A percentile compares a stretch with the other conserved stretches of the same genome.
phyloP scores from a whole-genome alignment of 202 grass and related monocot genomes.

The Elaeis oleifera region DNA sequence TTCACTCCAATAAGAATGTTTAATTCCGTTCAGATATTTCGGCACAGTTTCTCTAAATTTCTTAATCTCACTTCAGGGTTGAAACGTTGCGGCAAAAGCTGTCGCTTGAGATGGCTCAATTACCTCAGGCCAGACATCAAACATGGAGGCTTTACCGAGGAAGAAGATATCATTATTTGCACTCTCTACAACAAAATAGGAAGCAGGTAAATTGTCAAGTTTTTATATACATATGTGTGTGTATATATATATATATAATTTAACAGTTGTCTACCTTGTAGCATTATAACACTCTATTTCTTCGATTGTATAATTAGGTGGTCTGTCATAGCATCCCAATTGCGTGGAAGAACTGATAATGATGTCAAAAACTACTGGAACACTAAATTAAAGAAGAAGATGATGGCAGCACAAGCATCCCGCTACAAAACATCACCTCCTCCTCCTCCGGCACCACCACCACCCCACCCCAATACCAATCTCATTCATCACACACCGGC shows the following conservation, averaged over 20 bases:
- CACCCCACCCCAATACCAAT: background rate
- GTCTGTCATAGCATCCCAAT: conserved; percentile 74
- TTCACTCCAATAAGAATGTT: no score
- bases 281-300: no score
- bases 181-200: conserved; percentile 66
- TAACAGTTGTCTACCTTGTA: background rate
- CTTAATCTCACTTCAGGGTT: conserved; percentile 33
- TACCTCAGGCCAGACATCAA: conserved; percentile 88
- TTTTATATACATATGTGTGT: background rate
- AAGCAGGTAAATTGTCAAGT: conserved; percentile 45
- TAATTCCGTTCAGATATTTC: no score
- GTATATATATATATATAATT: background rate
- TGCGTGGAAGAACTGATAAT: conserved; percentile 51
- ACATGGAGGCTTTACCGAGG: conserved; percentile 79
- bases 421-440: no score
- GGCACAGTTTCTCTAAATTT: no score
- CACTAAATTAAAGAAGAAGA: conserved; percentile 52
- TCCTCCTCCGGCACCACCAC: background rate
- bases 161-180: conserved; percentile 73
- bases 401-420: conserved; percentile 16
- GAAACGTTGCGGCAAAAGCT: conserved; percentile 78
- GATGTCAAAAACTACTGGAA: conserved; percentile 52
- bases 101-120: conserved; percentile 88
- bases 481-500: conserved; percentile 9
- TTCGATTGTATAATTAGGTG: conserved; percentile 34